Percentiles rank a stretch among this genome's conserved stretches.
Evolutionary conservation across 768 basidiomycete genomes (phyloP).

Genomic region (Leccinellum albellum): DNA sequence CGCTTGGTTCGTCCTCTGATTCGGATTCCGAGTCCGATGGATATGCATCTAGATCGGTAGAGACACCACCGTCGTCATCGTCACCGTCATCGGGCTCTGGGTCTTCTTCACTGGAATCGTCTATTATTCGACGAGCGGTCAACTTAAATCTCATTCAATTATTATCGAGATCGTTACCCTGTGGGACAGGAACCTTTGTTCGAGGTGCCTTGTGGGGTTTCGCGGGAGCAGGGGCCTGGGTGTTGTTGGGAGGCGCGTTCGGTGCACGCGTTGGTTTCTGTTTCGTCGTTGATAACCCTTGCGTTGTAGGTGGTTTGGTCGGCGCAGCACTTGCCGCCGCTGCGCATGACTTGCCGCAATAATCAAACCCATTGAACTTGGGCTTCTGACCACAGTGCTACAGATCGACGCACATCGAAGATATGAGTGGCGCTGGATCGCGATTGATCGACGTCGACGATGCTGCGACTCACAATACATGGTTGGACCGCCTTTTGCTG

Average conservation of each 20-base stretch:
- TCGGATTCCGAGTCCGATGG: slow-evolving; percentile 29
- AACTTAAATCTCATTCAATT: slow-evolving; percentile 9
- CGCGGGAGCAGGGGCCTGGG: neutral
- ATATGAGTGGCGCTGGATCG: slow-evolving; percentile 20
- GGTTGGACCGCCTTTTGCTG: slow-evolving; percentile 21
- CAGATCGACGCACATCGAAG: slow-evolving; percentile 23
- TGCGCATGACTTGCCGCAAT: slow-evolving; percentile 64
- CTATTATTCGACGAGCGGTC: slow-evolving; percentile 12
- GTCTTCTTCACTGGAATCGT: slow-evolving; percentile 24
- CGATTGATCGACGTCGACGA: slow-evolving; percentile 24
- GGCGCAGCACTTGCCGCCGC: slow-evolving; percentile 37
- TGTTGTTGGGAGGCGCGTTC: slow-evolving; percentile 8
- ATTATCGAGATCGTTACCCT: slow-evolving; percentile 20
- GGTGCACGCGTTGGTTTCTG: slow-evolving; percentile 16
- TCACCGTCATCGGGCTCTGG: slow-evolving; percentile 24
- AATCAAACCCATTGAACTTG: slow-evolving; percentile 57
- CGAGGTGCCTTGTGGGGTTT: slow-evolving; percentile 16
- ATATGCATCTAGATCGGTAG: slow-evolving; percentile 31
- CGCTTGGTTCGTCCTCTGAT: slow-evolving; percentile 20
- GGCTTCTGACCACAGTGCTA: slow-evolving; percentile 55
- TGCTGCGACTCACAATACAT: slow-evolving; percentile 26
- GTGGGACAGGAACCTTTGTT: slow-evolving; percentile 7
- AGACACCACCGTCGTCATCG: slow-evolving; percentile 16
- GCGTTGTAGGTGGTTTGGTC: slow-evolving; percentile 12
- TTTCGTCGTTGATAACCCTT: slow-evolving; percentile 14